Conservation (phyloP, 177 flowering plant genomes). For the Vitis hybrid region DNA sequence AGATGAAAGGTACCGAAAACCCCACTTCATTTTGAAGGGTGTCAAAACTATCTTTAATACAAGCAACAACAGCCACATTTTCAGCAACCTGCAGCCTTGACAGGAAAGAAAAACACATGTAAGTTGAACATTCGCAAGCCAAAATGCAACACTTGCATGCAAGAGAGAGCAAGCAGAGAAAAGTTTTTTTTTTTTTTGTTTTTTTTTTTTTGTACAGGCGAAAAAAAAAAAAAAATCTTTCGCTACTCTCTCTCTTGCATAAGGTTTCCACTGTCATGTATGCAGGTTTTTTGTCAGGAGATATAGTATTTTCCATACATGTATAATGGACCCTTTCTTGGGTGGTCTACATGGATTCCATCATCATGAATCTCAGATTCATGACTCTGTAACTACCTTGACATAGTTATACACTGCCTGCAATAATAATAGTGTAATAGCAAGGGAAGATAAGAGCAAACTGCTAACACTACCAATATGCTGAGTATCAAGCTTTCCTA, state of each 20-base stretch:
- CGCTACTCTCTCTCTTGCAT: no score
- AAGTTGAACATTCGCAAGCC: background rate
- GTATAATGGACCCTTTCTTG: no score
- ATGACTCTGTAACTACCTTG: background rate
- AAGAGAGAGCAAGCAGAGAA: background rate
- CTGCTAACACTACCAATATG: background rate
- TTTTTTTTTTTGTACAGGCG: no score
- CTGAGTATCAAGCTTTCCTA: background rate
- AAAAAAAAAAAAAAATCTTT: no score
- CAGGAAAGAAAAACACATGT: slow-evolving; percentile 5
- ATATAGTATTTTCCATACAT: no score
- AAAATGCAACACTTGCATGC: background rate
- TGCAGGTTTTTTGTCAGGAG: no score
- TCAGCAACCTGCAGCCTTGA: slow-evolving; percentile 56
- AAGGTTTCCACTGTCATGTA: no score
- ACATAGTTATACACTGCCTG: background rate
- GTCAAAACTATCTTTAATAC: slow-evolving; percentile 42
- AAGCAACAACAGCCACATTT: slow-evolving; percentile 41
- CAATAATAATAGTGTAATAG: background rate
- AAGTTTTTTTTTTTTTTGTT: no score
- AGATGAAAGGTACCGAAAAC: slow-evolving; percentile 12
- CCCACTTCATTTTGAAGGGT: slow-evolving; percentile 23
- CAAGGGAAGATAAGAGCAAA: background rate
- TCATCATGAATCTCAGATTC: background rate
- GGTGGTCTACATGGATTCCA: no score